Evolutionary conservation across 768 basidiomycete genomes (phyloP).

Genomic region (Megacollybia marginata): DNA sequence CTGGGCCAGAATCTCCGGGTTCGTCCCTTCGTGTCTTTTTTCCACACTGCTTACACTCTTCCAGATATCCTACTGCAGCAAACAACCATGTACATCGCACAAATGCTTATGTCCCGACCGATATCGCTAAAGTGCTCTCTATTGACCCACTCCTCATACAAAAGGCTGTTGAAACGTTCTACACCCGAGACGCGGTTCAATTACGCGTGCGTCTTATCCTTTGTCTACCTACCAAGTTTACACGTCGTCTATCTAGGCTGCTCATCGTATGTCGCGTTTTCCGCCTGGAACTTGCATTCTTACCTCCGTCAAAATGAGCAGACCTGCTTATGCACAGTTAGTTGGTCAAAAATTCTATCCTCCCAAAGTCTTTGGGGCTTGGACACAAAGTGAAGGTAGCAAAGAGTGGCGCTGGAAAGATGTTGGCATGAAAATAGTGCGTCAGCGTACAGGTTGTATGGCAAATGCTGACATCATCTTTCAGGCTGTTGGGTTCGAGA

Average conservation of each 20-base stretch:
- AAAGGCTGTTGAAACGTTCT: constrained; percentile 86
- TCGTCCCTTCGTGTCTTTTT: constrained; percentile 7
- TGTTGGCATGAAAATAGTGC: constrained; percentile 88
- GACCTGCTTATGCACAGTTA: constrained; percentile 91
- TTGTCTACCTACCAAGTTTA: background rate
- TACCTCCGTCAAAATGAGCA: constrained; percentile 67
- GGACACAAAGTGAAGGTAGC: constrained; percentile 55
- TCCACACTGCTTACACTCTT: background rate
- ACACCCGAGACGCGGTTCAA: constrained; percentile 89
- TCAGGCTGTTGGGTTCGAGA: constrained; percentile 94
- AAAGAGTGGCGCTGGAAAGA: constrained; percentile 74
- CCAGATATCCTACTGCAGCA: constrained; percentile 65
- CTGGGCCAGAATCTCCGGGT: constrained; percentile 68
- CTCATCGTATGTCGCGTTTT: constrained; percentile 87
- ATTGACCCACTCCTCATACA: constrained; percentile 67
- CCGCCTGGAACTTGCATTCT: constrained; percentile 62
- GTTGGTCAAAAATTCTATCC: constrained; percentile 88
- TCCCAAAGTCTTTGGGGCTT: constrained; percentile 80
- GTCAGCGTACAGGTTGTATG: constrained; percentile 10
- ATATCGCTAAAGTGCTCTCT: constrained; percentile 68
- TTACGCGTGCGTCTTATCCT: constrained; percentile 56
- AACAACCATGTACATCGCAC: constrained; percentile 68
- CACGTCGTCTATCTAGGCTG: constrained; percentile 45
- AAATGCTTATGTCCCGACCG: constrained; percentile 71
- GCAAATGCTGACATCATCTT: constrained; percentile 2